Evolutionary conservation across 73 alveolate genomes (phyloP), one percentile per base, ranked within the genome.

Genomic region (Paramecium bursaria): DNA sequence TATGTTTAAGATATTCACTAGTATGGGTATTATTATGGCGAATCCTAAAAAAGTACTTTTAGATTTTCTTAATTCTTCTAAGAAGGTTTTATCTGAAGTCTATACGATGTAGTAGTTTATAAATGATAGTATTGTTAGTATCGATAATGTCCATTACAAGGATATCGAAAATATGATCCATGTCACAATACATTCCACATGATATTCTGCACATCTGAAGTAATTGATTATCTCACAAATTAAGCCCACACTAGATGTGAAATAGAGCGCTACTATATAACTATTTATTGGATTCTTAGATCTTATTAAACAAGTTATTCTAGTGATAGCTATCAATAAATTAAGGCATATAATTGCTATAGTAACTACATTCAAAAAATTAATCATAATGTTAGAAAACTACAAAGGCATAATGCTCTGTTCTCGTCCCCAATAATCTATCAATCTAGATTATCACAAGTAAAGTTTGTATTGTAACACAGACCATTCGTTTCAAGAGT

Each of bases 401-500:
- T 67, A 67, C 27, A 67, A 67, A 42, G 82, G 82, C 27, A 31
- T 67, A 5, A 67, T 67, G 82, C 82, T 67, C 17, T 67, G 82
- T 27, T 25, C 33, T 35, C 17, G 82, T 39, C 82, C 82, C 0
- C 23, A 67, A 14, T 53, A 42, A 39, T 67, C 82, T 19, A 67
- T 67, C 44, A 67, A 67, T 67, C 44, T 67, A 19, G 82, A 67
- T 67, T 67, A 67, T 67, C 82, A 67, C 44, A 67, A 67, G 82
- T 67, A 67, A 67, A 1, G 1, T 2, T 1, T 5, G 7, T 0
- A 4, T 10, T 39, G 10, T 13, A 14, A 11, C 5, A 29, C 17
- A 67, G 82, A 67, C 82, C 82, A 25, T 67, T 67, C 44, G 82
- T 67, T 9, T 67, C 82, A 42, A 67, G 82, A 67, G 82, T 67